Evolutionary conservation across 148 eudicot species (phyloP).

Genomic region (Camellia japonica): DNA sequence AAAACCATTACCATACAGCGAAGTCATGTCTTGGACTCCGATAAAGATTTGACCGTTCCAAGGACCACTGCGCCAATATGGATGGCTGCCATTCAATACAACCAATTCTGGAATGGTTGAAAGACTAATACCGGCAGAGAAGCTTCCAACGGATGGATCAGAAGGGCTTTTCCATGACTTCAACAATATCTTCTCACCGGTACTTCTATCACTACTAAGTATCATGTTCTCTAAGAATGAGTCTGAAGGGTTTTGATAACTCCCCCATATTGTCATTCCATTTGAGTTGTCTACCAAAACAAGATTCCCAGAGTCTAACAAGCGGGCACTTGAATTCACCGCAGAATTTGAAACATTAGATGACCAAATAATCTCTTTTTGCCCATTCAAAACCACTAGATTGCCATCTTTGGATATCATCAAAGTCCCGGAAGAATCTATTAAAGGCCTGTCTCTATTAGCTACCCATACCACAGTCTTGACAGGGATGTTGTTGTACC

Average conservation of each 20-base stretch:
- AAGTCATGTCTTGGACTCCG: slow-evolving; percentile 12
- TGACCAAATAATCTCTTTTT: slow-evolving; percentile 38
- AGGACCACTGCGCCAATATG: slow-evolving; percentile 45
- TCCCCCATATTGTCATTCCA: slow-evolving; percentile 14
- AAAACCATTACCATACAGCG: background rate
- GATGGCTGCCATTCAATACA: slow-evolving; percentile 32
- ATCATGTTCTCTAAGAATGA: slow-evolving; percentile 8
- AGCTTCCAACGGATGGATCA: slow-evolving; percentile 46
- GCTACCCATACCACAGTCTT: slow-evolving; percentile 40
- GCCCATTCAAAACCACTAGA: slow-evolving; percentile 30
- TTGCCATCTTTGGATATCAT: slow-evolving; percentile 36
- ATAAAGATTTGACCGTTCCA: slow-evolving; percentile 35
- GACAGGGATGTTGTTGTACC: slow-evolving; percentile 28
- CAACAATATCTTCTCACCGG: background rate
- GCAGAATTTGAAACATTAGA: slow-evolving; percentile 21
- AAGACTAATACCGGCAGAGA: slow-evolving; percentile 20
- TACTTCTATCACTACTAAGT: background rate
- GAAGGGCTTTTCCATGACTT: slow-evolving; percentile 43
- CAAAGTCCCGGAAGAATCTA: slow-evolving; percentile 37
- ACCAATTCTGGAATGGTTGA: slow-evolving; percentile 18
- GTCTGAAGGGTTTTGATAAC: slow-evolving; percentile 19
- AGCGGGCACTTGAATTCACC: slow-evolving; percentile 18
- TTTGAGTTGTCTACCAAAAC: slow-evolving; percentile 2
- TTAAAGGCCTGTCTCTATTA: slow-evolving; percentile 38
- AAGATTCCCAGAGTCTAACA: slow-evolving; percentile 23